These are phyloP conservation scores for Epipyxis sp. DNA, from an alignment of 108 stramenopile species.

Conservation along the genomic window DNA sequence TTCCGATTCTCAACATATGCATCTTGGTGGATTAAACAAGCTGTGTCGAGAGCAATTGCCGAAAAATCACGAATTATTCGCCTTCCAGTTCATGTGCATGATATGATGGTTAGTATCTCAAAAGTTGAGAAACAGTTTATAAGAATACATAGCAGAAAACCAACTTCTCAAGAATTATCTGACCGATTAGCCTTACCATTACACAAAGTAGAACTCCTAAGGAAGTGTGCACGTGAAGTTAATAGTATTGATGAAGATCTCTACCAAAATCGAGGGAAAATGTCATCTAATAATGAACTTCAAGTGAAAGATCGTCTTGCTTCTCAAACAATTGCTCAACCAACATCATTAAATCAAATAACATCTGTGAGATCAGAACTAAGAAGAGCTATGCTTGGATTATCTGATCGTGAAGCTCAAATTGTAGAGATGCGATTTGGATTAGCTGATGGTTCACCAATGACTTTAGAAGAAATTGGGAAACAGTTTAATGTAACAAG, in stretches of 20 bases:
- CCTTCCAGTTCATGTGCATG: constrained; percentile 83
- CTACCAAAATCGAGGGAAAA: too few species aligned
- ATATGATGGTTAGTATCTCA: constrained; percentile 64
- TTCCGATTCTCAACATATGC: constrained; percentile 95
- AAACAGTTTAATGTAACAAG: constrained; percentile 73
- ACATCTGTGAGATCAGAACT: neutral
- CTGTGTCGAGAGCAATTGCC: constrained; percentile 85
- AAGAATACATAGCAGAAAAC: constrained; percentile 65
- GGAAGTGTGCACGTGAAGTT: constrained; percentile 40
- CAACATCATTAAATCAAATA: neutral
- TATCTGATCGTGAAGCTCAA: constrained; percentile 62
- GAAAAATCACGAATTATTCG: constrained; percentile 83
- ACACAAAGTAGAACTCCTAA: constrained; percentile 72
- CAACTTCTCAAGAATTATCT: constrained; percentile 71
- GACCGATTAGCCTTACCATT: constrained; percentile 60
- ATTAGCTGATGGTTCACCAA: constrained; percentile 78
- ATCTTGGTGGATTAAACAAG: constrained; percentile 95
- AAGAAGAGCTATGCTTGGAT: neutral
- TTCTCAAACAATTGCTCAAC: neutral
- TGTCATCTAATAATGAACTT: neutral
- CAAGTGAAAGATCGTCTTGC: neutral
- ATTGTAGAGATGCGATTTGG: constrained; percentile 92
- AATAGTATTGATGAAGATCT: constrained; percentile 5
- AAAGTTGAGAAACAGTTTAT: constrained; percentile 69
- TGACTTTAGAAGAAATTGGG: constrained; percentile 88